Evolutionary conservation across 192 early-diverging fungal genomes (phyloP).

Genomic region (Backusella circina): DNA sequence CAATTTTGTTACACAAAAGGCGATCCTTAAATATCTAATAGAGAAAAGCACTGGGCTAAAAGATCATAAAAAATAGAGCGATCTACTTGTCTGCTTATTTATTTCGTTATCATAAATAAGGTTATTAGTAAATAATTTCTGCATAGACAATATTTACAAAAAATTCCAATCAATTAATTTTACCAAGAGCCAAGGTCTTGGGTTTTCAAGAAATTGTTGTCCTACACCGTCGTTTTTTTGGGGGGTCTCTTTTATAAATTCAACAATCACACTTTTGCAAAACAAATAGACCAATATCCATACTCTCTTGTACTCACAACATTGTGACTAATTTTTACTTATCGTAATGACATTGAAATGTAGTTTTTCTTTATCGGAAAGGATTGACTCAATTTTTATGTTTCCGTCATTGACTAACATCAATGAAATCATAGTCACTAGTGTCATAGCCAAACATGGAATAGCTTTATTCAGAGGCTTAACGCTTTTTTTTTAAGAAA

Average conservation of each 20-base stretch:
- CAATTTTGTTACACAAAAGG: background rate
- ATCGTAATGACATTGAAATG: background rate
- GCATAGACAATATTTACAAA: background rate
- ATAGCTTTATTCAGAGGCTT: background rate
- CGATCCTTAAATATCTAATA: background rate
- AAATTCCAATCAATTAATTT: background rate
- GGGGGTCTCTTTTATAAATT: background rate
- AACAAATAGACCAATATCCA: background rate
- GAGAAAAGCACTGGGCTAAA: background rate
- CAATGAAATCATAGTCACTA: background rate
- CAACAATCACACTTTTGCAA: background rate
- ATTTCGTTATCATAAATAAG: background rate
- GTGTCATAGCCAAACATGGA: background rate
- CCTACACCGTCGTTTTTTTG: background rate
- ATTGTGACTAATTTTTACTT: background rate
- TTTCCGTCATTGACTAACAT: background rate
- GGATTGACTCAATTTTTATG: background rate
- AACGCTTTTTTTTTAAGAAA: background rate
- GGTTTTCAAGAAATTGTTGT: background rate
- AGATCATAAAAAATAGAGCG: background rate
- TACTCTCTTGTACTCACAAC: background rate
- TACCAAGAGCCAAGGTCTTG: background rate
- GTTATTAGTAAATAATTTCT: background rate
- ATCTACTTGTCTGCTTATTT: background rate
- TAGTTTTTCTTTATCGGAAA: background rate